A percentile compares a stretch with the other conserved stretches of the same genome.
Evolutionary conservation across 768 basidiomycete genomes (phyloP).

Genomic region (Termitomyces sp.): DNA sequence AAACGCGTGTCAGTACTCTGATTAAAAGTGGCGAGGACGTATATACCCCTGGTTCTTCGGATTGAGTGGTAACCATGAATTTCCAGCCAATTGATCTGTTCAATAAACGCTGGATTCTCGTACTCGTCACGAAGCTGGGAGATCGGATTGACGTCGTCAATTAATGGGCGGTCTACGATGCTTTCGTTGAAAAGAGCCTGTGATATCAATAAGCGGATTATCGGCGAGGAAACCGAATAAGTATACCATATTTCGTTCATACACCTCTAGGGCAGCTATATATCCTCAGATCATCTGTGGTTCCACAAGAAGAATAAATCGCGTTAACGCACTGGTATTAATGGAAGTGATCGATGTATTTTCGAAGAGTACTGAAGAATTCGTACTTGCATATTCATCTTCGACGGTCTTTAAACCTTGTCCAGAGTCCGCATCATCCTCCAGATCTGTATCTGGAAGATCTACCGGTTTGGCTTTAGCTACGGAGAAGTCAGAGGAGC

Average conservation of each 20-base stretch:
- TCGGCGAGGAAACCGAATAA: neutral
- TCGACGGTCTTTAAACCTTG: neutral
- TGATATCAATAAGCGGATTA: neutral
- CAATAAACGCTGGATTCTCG: slow-evolving; percentile 55
- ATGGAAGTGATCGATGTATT: neutral
- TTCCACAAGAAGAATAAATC: neutral
- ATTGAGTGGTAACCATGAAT: slow-evolving; percentile 59
- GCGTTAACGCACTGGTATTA: neutral
- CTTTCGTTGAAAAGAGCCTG: slow-evolving; percentile 28
- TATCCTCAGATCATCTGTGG: neutral
- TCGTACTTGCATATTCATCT: neutral
- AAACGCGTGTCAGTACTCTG: neutral
- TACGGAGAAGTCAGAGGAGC: neutral
- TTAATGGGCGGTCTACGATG: slow-evolving; percentile 41
- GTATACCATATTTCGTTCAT: slow-evolving; percentile 22
- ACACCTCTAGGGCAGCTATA: slow-evolving; percentile 4
- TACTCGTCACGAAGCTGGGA: slow-evolving; percentile 61
- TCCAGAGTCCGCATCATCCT: neutral
- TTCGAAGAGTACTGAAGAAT: neutral
- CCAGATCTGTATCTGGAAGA: slow-evolving; percentile 14
- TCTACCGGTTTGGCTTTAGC: slow-evolving; percentile 11
- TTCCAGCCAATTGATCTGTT: slow-evolving; percentile 72
- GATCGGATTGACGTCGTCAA: slow-evolving; percentile 51
- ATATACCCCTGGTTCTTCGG: slow-evolving; percentile 65
- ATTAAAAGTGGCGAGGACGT: neutral